Conservation (phyloP, 2,329 filamentous ascomycete genomes). For the Fusarium goolgardi region DNA sequence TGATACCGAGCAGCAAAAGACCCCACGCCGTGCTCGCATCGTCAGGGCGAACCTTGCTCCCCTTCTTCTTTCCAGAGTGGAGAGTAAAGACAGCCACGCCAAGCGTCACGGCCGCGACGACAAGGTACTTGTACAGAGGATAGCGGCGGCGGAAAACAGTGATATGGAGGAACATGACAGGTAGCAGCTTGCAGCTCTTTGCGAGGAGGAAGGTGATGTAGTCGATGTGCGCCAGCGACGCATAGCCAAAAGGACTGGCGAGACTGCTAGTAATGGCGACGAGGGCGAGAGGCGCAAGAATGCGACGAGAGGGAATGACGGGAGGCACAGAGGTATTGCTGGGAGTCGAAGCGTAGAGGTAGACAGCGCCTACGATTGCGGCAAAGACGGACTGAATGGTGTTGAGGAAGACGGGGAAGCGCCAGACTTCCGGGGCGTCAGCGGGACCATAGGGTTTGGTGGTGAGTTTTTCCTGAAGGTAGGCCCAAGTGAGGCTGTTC, state of each 20-base stretch:
- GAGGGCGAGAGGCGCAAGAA: constrained; percentile 81
- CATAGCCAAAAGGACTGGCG: constrained; percentile 95
- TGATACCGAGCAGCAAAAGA: constrained; percentile 84
- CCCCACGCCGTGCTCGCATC: constrained; percentile 79
- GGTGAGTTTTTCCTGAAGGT: constrained; percentile 96
- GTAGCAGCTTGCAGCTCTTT: constrained; percentile 98
- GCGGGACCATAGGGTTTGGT: constrained; percentile 84
- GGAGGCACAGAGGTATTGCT: constrained; percentile 59
- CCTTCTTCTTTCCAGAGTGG: constrained; percentile 72
- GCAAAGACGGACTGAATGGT: constrained; percentile 94
- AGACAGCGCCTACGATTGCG: constrained; percentile 81
- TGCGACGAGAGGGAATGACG: constrained; percentile 80
- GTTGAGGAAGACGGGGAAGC: constrained; percentile 94
- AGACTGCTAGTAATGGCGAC: constrained; percentile 90
- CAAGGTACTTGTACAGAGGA: constrained; percentile 95
- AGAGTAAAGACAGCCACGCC: constrained; percentile 97
- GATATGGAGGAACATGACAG: constrained; percentile 96
- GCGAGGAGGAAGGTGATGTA: constrained; percentile 98
- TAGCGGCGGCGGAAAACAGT: constrained; percentile 90
- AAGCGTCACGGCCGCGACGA: constrained; percentile 88
- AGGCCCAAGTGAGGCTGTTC: constrained; percentile 87
- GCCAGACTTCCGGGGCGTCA: constrained; percentile 79
- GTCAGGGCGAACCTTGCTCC: constrained; percentile 53
- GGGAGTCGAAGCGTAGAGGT: constrained; percentile 76
- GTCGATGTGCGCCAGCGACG: constrained; percentile 91